phyloP scores from a whole-genome alignment of 176 grass and related monocot genomes.

The Avena atlantica region DNA sequence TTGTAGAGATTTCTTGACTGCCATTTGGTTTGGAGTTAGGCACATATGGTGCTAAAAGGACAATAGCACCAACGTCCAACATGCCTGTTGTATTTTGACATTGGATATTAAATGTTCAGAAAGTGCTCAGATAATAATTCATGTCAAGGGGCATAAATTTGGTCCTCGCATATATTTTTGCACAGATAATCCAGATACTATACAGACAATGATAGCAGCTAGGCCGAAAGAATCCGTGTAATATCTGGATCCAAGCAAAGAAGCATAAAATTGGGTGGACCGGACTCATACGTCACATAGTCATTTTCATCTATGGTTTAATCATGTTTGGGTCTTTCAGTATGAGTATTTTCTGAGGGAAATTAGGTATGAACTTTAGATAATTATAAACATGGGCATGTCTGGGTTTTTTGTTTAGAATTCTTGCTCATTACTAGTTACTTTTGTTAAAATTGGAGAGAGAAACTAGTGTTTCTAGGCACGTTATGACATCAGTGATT shows the following conservation, averaged over 20 bases:
- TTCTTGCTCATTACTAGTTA: neutral
- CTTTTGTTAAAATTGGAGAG: conserved; percentile 1
- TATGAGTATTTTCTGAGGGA: neutral
- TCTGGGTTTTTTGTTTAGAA: conserved; percentile 12
- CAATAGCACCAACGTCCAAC: neutral
- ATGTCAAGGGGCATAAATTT: neutral
- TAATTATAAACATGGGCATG: neutral
- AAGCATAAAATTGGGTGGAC: neutral
- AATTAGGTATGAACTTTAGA: neutral
- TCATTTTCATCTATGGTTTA: neutral
- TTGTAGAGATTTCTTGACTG: conserved; percentile 1
- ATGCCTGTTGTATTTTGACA: conserved; percentile 23
- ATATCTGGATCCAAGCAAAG: conserved; percentile 4
- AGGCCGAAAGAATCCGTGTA: neutral
- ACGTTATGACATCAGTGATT: neutral
- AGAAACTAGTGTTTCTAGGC: neutral
- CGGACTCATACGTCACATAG: neutral
- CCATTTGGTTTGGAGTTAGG: neutral
- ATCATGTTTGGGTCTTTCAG: conserved; percentile 7
- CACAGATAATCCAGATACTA: neutral
- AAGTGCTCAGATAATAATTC: neutral
- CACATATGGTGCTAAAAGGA: conserved; percentile 1
- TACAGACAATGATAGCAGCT: neutral
- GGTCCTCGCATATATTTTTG: neutral
- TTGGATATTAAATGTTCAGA: neutral